Percentiles rank a stretch among this genome's conserved stretches.
Evolutionary conservation across 306 rosid species (phyloP).

Genomic region (Vigna mungo): DNA sequence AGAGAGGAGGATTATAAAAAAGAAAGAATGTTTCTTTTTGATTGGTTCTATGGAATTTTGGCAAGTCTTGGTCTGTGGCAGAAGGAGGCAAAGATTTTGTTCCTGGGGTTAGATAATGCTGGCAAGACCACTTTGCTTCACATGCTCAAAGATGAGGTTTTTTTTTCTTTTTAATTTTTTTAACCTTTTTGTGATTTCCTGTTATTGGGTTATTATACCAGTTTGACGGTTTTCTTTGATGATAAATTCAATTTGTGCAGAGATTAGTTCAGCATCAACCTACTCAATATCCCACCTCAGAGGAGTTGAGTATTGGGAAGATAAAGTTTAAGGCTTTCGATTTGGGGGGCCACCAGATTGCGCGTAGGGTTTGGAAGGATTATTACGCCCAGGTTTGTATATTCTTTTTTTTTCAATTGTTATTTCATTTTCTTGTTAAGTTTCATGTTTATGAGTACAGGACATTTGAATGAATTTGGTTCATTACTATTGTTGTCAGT

Average conservation of each 20-base stretch:
- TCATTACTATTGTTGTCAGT: background rate
- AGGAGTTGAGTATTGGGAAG: slow-evolving; percentile 80
- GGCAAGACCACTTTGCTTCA: slow-evolving; percentile 92
- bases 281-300: slow-evolving; percentile 83
- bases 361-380: slow-evolving; percentile 92
- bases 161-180: background rate
- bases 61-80: slow-evolving; percentile 83
- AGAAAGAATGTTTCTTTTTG: slow-evolving; percentile 67
- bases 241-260: slow-evolving; percentile 48
- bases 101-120: slow-evolving; percentile 86
- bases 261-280: slow-evolving; percentile 90
- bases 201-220: background rate
- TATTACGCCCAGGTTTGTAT: slow-evolving; percentile 72
- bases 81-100: slow-evolving; percentile 88
- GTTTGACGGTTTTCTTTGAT: background rate
- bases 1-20: background rate
- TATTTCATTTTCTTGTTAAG: background rate
- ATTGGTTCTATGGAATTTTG: slow-evolving; percentile 85
- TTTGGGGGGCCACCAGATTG: slow-evolving; percentile 89
- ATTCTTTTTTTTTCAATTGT: background rate
- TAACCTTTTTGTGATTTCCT: background rate
- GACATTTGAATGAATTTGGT: background rate
- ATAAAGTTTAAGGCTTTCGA: slow-evolving; percentile 89
- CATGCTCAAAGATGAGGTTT: slow-evolving; percentile 89
- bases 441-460: slow-evolving; percentile 24